phyloP scores from a whole-genome alignment of 2,329 filamentous ascomycete species.

The Paracamarosporium sp. region DNA sequence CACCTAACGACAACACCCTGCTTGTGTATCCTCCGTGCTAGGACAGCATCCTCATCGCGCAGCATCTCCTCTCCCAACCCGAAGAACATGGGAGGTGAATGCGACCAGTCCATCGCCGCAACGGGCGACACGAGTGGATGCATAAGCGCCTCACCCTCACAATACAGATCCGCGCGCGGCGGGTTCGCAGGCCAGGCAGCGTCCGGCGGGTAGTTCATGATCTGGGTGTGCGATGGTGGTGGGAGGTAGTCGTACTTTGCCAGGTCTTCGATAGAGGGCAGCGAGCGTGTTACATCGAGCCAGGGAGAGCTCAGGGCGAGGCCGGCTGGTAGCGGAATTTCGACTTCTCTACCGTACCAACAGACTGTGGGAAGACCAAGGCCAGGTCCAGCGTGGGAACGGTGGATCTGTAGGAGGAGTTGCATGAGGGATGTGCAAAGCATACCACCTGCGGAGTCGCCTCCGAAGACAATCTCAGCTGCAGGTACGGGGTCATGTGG shows the following conservation, averaged over 20 bases:
- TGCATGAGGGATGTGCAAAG: conserved; percentile 72
- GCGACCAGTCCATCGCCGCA: conserved; percentile 65
- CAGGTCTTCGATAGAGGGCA: conserved; percentile 62
- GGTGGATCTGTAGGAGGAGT: conserved; percentile 69
- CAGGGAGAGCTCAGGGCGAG: conserved; percentile 70
- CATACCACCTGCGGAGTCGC: conserved; percentile 80
- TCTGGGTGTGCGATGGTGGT: conserved; percentile 47
- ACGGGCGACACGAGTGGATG: conserved; percentile 75
- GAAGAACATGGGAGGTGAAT: conserved; percentile 71
- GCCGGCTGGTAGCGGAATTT: conserved; percentile 71
- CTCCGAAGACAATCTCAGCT: conserved; percentile 72
- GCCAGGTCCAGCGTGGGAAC: conserved; percentile 42
- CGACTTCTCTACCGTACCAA: conserved; percentile 67
- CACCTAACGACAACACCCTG: conserved; percentile 69
- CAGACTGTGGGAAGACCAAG: conserved; percentile 55
- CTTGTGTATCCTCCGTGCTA: conserved; percentile 62
- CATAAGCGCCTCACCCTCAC: conserved; percentile 49
- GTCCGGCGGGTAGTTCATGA: conserved; percentile 56
- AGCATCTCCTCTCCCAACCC: conserved; percentile 75
- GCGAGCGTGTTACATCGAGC: conserved; percentile 72
- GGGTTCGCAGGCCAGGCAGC: conserved; percentile 54
- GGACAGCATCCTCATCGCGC: conserved; percentile 68
- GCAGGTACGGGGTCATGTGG: conserved; percentile 71
- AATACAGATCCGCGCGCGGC: conserved; percentile 56
- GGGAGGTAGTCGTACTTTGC: conserved; percentile 69